Base-by-base conservation (phyloP, 2,329 filamentous ascomycete species). In the Elsinoe fawcettii region DNA sequence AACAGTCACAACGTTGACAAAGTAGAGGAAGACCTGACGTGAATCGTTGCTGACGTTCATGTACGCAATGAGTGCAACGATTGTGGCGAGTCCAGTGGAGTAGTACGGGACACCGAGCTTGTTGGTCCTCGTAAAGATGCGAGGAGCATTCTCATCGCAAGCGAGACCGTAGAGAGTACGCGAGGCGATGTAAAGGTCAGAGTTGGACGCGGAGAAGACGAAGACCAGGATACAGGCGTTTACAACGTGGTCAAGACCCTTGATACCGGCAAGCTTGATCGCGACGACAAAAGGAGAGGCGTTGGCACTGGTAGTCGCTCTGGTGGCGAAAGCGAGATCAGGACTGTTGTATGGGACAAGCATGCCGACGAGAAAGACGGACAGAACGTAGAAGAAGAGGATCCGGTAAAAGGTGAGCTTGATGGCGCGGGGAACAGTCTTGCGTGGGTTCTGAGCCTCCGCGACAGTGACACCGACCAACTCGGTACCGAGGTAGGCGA, bases 381-480 rank as follows among this genome's bases (percentile, higher is more conserved):
- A 84, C 59, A 89, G 71, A 65, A 84, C 78, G 76, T 92, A 92
- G 77, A 92, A 92, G 74, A 91, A 75, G 63, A 89, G 72, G 69
- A 92, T 91, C 58, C 88, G 87, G 75, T 82, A 91, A 72, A 91
- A 91, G 63, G 87, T 90, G 51, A 90, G 78, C 69, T 84, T 86
- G 76, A 90, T 90, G 55, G 87, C 87, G 59, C 84, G 82, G 5
- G 88, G 88, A 60, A 92, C 84, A 14, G 84, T 87, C 69, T 81
- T 82, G 67, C 87, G 83, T 0, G 88, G 88, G 72, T 90, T 90
- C 73, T 90, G 85, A 0, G 87, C 86, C 71, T 90, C 86, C 55
- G 85, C 87, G 32, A 89, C 86, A 0, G 87, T 90, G 12, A 90
- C 85, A 73, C 86, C 87, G 53, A 90, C 84, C 43, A 90, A 75